These are phyloP conservation scores for Hygrophorus pudorinus DNA, from an alignment of 768 basidiomycete species.

Conservation along the genomic window DNA sequence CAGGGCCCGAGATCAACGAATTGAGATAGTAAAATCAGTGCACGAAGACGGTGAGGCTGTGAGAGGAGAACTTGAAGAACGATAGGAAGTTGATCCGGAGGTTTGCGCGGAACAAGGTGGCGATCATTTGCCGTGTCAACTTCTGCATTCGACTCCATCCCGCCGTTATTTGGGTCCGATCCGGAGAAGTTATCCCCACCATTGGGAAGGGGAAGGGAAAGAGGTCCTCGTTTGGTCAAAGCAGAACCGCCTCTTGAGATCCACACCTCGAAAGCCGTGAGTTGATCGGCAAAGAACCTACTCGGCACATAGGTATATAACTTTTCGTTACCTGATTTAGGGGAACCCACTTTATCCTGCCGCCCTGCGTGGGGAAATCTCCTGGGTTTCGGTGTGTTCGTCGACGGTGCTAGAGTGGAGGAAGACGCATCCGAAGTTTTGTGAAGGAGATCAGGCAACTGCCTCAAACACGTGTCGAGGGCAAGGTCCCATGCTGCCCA, in stretches of 20 bases:
- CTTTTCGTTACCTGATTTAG: constrained; percentile 25
- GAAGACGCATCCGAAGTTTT: constrained; percentile 21
- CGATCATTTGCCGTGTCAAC: constrained; percentile 4
- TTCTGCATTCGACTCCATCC: background rate
- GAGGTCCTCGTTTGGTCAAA: constrained; percentile 63
- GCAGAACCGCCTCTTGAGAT: constrained; percentile 89
- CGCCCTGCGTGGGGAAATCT: constrained; percentile 3
- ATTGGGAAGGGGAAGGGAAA: constrained; percentile 47
- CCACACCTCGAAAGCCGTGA: constrained; percentile 98
- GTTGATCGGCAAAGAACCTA: constrained; percentile 90
- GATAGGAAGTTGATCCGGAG: constrained; percentile 95
- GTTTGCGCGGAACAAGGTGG: constrained; percentile 75
- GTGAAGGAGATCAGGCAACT: constrained; percentile 75
- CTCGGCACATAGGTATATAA: constrained; percentile 75
- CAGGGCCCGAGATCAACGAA: constrained; percentile 98
- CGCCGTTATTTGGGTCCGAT: background rate
- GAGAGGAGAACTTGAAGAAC: constrained; percentile 95
- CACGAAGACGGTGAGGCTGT: constrained; percentile 90
- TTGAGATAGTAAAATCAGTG: constrained; percentile 90
- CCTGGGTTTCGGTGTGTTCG: constrained; percentile 14
- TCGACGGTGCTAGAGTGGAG: constrained; percentile 11
- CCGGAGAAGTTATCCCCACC: constrained; percentile 24
- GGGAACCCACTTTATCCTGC: constrained; percentile 1
- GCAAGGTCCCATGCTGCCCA: constrained; percentile 99
- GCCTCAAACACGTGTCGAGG: constrained; percentile 86